Base-by-base conservation (phyloP, 176 grass and related monocot genomes). In the Cenchrus purpureus region DNA sequence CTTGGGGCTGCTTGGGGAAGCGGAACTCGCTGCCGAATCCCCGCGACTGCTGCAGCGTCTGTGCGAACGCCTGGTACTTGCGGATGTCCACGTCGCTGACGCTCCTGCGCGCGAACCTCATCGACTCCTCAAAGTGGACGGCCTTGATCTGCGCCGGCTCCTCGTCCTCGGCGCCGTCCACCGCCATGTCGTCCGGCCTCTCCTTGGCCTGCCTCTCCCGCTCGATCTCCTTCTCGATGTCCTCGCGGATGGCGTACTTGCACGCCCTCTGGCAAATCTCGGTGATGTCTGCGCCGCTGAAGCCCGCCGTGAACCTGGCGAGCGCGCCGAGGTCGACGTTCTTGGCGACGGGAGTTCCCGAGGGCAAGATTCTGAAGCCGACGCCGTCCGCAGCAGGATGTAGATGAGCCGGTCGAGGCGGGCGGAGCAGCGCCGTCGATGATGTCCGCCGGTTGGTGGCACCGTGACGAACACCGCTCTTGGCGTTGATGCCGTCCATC, bases 401-500 rank as follows among this genome's bases (percentile, higher is more conserved):
- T 91, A 94, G 19, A 94, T 91, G 8, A 94, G 70, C 51, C 89
- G 89, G 50, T 91, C 89, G 4, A 94, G 92, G 9, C 89, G 86
- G 92, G 6, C 92, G 82, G 20, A 94, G 83, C 43, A 91, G 40
- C n/a, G 92, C 92, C 0, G 79, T 94, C 89, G 61, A 94, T 91
- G 25, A 88, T 93, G 52, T 93, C 85, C 1, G 88, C 50, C 85
- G 80, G 77, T 93, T 93, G 51, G 91, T 93, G 22, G 91, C 82
- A 44, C 88, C 86, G 44, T 90, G 43, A 93, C 77, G 74, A 94
- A 94, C 8, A 94, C 86, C 14, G 86, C 78, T 91, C 68, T 94
- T 94, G 31, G 83, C 86, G 13, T 84, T 85, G 68, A 94, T 94
- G 19, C 86, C 88, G 19, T 94, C 91, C 91, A 94, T 94, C 80